Percentiles rank a stretch among this genome's conserved stretches.
These are phyloP conservation scores for Sarocladiaceae sp. DNA, from an alignment of 2,329 filamentous ascomycete species.

Conservation along the genomic window DNA sequence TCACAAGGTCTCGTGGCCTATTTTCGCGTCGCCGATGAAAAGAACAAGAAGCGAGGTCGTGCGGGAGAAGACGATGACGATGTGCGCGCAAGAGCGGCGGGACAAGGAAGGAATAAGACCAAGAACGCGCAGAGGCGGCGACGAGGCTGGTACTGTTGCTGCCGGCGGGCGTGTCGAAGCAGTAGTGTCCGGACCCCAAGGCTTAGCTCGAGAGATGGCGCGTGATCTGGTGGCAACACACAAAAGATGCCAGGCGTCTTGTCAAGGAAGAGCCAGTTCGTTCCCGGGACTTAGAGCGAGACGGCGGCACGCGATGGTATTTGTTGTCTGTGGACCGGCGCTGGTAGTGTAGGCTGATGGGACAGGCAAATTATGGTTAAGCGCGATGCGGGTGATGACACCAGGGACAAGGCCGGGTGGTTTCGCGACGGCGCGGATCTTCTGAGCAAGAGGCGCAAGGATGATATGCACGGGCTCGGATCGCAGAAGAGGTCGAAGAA, in stretches of 20 bases:
- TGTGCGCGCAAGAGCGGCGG: not conserved
- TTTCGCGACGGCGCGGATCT: constrained; percentile 27
- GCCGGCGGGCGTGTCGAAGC: constrained; percentile 3
- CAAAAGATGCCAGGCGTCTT: not conserved
- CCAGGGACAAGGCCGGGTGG: constrained; percentile 22
- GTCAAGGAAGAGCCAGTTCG: not conserved
- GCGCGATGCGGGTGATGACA: constrained; percentile 24
- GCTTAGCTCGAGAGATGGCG: not conserved
- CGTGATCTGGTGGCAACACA: constrained; percentile 3
- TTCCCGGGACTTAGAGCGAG: not conserved
- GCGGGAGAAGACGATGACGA: constrained; percentile 9
- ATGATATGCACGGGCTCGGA: constrained; percentile 24
- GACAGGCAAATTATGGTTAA: constrained; percentile 13
- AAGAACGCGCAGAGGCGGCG: not conserved
- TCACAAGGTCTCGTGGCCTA: constrained; percentile 17
- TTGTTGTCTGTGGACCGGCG: constrained; percentile 3
- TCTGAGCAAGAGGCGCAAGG: constrained; percentile 23
- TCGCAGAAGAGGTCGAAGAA: constrained; percentile 22
- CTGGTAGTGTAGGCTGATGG: constrained; percentile 7
- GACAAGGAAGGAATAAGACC: not conserved
- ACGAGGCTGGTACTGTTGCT: not conserved
- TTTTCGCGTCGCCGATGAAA: constrained; percentile 18
- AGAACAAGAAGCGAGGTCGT: constrained; percentile 1
- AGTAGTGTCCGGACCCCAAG: constrained; percentile 4
- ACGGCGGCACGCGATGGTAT: constrained; percentile 6